Evolutionary conservation across 78 protist species (phyloP).

Genomic region (Cavenderia fasciculata): DNA sequence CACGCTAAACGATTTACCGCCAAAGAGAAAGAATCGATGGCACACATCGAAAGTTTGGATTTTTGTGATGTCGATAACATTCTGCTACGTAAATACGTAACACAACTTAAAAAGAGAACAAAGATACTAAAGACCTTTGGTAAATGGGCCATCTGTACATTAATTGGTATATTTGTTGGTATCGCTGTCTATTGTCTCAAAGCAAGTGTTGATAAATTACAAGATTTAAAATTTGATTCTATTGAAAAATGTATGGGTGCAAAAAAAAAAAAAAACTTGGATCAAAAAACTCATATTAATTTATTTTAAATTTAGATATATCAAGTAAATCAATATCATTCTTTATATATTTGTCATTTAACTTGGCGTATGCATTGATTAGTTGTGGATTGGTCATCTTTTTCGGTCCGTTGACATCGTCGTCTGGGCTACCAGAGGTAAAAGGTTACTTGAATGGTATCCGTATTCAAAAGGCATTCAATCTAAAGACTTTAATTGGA

Average conservation of each 20-base stretch:
- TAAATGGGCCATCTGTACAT: constrained; percentile 46
- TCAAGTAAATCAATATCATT: constrained; percentile 24
- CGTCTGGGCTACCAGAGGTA: constrained; percentile 93
- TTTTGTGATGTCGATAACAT: constrained; percentile 61
- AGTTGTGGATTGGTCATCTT: constrained; percentile 46
- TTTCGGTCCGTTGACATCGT: constrained; percentile 79
- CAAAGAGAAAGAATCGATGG: constrained; percentile 39
- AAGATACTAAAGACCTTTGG: constrained; percentile 42
- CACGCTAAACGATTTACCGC: constrained; percentile 2
- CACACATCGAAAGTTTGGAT: constrained; percentile 35
- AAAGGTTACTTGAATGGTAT: constrained; percentile 86
- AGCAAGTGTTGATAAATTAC: constrained; percentile 44
- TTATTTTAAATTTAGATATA: constrained; percentile 11
- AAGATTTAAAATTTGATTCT: constrained; percentile 32
- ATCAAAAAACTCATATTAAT: background rate
- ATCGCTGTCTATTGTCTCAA: constrained; percentile 47
- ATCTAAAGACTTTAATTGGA: constrained; percentile 75
- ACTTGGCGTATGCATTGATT: constrained; percentile 33
- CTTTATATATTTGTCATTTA: constrained; percentile 65
- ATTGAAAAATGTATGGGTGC: constrained; percentile 49
- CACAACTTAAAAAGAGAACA: background rate
- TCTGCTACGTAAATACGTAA: constrained; percentile 9
- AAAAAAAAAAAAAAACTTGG: background rate
- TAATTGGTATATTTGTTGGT: constrained; percentile 67
- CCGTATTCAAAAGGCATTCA: constrained; percentile 56